Evolutionary conservation across 176 grass and related monocot genomes (phyloP).

Genomic region (Triticum aestivum): IWGSC_CS_RefSeq_v2.1 NC_057798.1:236937923-236938422

Average conservation of each 20-base stretch:
- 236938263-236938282: background rate
- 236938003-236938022: background rate
- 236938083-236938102: background rate
- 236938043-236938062: conserved; percentile 41
- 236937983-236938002: conserved; percentile 13
- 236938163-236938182: background rate
- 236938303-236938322: conserved; percentile 21
- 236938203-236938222: conserved; percentile 51
- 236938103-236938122: conserved; percentile 8
- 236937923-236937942: conserved; percentile 21
- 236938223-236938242: conserved; percentile 30
- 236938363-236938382: conserved; percentile 23
- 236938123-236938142: conserved; percentile 40
- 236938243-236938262: conserved; percentile 12
- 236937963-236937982: background rate
- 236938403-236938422: background rate
- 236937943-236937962: background rate
- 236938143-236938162: conserved; percentile 43
- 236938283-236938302: conserved; percentile 57
- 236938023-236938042: conserved; percentile 28
- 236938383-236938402: background rate
- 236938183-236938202: conserved; percentile 20
- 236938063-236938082: conserved; percentile 26
- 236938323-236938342: background rate
- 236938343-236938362: conserved; percentile 37